Evolutionary conservation across 345 rosid genomes (phyloP), one percentile per base, ranked within the genome.

Genomic region (Geranium rotundifolium): DNA sequence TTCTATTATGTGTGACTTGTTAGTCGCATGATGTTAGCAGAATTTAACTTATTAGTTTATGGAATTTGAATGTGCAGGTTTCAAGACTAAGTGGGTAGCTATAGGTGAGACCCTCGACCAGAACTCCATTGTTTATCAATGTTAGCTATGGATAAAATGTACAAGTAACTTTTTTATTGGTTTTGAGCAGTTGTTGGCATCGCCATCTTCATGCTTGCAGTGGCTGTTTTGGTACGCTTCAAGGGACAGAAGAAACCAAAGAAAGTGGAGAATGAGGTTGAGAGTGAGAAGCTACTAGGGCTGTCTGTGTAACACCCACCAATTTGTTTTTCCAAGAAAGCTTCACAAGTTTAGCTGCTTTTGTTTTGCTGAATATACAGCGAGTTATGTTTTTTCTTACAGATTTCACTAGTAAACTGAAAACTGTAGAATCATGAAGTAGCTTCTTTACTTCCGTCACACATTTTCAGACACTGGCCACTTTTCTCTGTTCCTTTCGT

Each of bases 181-280:
- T 27, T 59, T 56, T 1, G 17, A 52, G 30, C 64, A 56, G 71
- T 17, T 7, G 29, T 55, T 54, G 39, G 56, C 46, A 52, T 61
- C 18, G 20, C 41, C 46, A 61, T 68, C 16, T 1, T 56, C 39
- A 6, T 71, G 7, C 17, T 65, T 1, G 71, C 58, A 17, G 63
- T 65, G 39, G 58, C 65, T 12, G 10, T 64, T 29, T 23, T 67
- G 49, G 27, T 54, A 55, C 50, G 65, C 34, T 19, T 68, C 5
- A 52, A 69, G 72, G 65, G 65, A 5, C 61, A n/a, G n/a, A n/a
- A 60, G 63, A 50, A 23, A 16, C 37, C 65, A 15, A 67, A 61
- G 61, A 68, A 62, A 60, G 17, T 58, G 64, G 66, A 62, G 54
- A 70, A 56, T n/a, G 16, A 23, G 19, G 57, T 72, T 34, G 57